These are phyloP conservation scores for Corinectria fuckeliana DNA, from an alignment of 2,329 filamentous ascomycete genomes.

Conservation along the genomic window DNA sequence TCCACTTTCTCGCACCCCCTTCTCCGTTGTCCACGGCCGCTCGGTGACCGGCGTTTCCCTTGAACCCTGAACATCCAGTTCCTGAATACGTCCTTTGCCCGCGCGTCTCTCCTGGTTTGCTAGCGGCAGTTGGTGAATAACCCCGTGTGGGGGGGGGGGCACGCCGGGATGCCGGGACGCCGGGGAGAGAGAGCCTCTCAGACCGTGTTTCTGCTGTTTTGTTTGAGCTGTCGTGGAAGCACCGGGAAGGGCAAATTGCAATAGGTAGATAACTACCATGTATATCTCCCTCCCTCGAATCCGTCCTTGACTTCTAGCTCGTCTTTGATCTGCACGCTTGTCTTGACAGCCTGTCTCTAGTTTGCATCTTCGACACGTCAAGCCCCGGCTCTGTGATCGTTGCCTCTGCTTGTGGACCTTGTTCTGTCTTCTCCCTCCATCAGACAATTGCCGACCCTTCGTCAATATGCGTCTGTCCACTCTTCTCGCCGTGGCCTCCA, in stretches of 20 bases:
- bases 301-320: neutral
- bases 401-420: neutral
- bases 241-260: neutral
- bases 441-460: neutral
- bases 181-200: neutral
- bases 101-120: too few species aligned
- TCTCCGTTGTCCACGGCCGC: neutral
- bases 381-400: neutral
- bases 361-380: neutral
- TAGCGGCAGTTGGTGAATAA: neutral
- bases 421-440: neutral
- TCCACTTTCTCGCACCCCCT: neutral
- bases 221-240: neutral
- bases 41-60: neutral
- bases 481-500: conserved; percentile 6
- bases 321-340: conserved; percentile 1
- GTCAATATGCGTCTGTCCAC: conserved; percentile 13
- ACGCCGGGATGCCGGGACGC: neutral
- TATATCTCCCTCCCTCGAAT: conserved; percentile 1
- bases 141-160: neutral
- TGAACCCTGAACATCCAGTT: neutral
- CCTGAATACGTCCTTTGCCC: neutral
- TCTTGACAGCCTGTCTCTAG: neutral
- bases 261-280: neutral
- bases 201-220: neutral